These are phyloP conservation scores for Datura wrightii DNA, from an alignment of 257 asterid species.

Conservation along the genomic window DNA sequence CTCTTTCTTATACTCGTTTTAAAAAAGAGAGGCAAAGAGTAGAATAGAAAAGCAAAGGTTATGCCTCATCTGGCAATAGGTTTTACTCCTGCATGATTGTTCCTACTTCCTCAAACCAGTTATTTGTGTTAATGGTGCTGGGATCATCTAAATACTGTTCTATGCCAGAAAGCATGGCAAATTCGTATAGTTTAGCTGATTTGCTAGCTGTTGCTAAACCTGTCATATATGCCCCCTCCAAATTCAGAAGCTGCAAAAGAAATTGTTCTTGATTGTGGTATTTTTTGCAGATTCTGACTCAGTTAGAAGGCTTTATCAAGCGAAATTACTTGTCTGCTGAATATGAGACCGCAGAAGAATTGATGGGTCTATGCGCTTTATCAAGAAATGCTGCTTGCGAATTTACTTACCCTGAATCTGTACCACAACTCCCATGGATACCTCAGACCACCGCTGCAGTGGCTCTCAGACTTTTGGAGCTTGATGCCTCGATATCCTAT, in stretches of 20 bases:
- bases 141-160: conserved; percentile 7
- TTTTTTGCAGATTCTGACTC: conserved; percentile 66
- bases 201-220: conserved; percentile 8
- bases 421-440: conserved; percentile 87
- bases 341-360: conserved; percentile 90
- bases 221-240: neutral
- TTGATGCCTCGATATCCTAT: conserved; percentile 75
- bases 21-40: neutral
- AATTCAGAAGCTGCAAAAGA: conserved; percentile 19
- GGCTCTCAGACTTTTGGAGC: conserved; percentile 87
- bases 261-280: conserved; percentile 5
- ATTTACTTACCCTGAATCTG: conserved; percentile 46
- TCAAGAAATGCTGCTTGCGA: conserved; percentile 48
- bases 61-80: neutral
- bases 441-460: conserved; percentile 88
- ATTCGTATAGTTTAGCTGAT: neutral
- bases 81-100: neutral
- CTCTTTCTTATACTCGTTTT: neutral
- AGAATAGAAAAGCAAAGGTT: neutral
- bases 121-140: neutral
- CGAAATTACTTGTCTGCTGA: conserved; percentile 72
- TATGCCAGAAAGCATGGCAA: conserved; percentile 9
- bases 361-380: conserved; percentile 59
- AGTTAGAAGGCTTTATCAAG: conserved; percentile 73
- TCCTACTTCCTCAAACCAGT: neutral